phyloP scores from a whole-genome alignment of 768 basidiomycete species.

The Amyloporia xantha region DNA sequence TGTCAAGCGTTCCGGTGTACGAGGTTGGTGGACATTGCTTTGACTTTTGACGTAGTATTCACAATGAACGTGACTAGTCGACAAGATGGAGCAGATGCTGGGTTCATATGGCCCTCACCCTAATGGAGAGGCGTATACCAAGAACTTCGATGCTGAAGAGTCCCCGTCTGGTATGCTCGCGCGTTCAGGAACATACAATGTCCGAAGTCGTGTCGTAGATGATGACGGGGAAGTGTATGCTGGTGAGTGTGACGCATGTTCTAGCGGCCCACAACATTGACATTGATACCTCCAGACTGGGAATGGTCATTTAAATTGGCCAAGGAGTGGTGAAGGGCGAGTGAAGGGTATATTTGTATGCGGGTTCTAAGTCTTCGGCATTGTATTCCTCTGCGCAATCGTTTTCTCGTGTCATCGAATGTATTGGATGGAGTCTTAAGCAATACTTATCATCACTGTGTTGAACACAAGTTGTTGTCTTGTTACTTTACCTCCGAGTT shows the following conservation, averaged over 20 bases:
- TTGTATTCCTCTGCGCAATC: slow-evolving; percentile 24
- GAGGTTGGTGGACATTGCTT: slow-evolving; percentile 38
- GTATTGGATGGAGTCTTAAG: slow-evolving; percentile 2
- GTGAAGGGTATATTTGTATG: not conserved
- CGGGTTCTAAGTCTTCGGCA: slow-evolving; percentile 18
- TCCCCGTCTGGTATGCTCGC: slow-evolving; percentile 76
- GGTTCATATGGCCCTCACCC: slow-evolving; percentile 83
- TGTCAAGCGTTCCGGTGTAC: slow-evolving; percentile 73
- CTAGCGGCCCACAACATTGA: not conserved
- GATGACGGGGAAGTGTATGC: slow-evolving; percentile 80
- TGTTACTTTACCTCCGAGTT: too few species aligned
- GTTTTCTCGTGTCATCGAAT: slow-evolving; percentile 15
- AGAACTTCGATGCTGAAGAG: slow-evolving; percentile 67
- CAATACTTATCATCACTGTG: not conserved
- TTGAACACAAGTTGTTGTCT: not conserved
- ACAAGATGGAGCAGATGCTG: slow-evolving; percentile 90
- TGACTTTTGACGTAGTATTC: slow-evolving; percentile 3
- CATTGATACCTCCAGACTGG: slow-evolving; percentile 46
- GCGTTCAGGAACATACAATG: slow-evolving; percentile 71
- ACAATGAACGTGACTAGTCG: slow-evolving; percentile 45
- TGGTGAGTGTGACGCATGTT: slow-evolving; percentile 38
- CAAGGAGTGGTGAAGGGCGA: slow-evolving; percentile 73
- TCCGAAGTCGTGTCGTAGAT: slow-evolving; percentile 79
- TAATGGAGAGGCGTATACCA: slow-evolving; percentile 57
- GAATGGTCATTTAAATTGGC: slow-evolving; percentile 88